Base-by-base conservation (phyloP, 176 grass and related monocot genomes). In the Eleusine coracana region DNA sequence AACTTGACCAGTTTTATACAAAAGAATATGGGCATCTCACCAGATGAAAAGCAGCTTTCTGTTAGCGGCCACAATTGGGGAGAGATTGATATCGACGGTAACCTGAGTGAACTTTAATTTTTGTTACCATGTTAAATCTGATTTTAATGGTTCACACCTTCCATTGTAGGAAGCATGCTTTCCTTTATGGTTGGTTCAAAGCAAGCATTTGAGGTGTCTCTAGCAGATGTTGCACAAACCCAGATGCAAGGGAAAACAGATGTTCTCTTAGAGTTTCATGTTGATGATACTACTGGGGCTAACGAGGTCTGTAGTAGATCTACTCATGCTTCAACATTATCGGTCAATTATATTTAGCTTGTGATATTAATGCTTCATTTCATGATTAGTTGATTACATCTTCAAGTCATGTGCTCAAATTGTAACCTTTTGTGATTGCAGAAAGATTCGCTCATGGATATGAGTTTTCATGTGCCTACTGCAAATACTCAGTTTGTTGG, bases 201-300 rank as follows among this genome's bases (percentile, higher is more conserved):
- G 83, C 96, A 92, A 90, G 93, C 96, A 83, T 99, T 99, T 96
- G 96, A 99, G 70, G 85, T 96, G 65, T 96, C 89, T 75, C 74
- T 99, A 87, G 75, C 96, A 75, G 96, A 99, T 71, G 96, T 99
- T 39, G 89, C 96, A 40, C 96, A 99, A 86, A 99, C 93, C 21
- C 96, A 99, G 77, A 86, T 96, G 83, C 96, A 99, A 88, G 96
- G 96, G 31, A 99, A 99, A 90, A 99, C 93, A 61, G 96, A 99
- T 87, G 93, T 94, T 73, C 90, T 92, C 71, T 92, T 99, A 74
- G 96, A 99, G 84, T 92, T 99, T 72, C 96, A 99, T 85, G 80
- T 92, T 50, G 96, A 99, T 84, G 96, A 99, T 84, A 99, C 93
- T 88, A 99, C 96, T 78, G 93, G 96, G 76, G 96, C 89, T 73